These are phyloP conservation scores for Colletotrichum neosansevieriae DNA, from an alignment of 2,329 filamentous ascomycete genomes.

Conservation along the genomic window DNA sequence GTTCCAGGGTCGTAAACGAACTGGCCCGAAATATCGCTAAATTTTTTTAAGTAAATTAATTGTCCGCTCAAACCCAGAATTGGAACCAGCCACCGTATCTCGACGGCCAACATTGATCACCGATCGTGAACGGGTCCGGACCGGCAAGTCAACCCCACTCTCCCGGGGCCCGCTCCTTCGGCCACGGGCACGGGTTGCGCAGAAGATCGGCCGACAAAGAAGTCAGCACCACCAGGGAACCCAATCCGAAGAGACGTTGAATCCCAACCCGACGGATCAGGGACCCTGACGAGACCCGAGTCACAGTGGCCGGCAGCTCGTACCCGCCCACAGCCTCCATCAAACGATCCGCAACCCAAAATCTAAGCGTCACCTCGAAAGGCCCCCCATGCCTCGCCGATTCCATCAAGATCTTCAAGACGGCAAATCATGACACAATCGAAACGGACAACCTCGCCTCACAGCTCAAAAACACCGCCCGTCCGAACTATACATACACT, in stretches of 20 bases:
- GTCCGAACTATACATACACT: constrained; percentile 3
- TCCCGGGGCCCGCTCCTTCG: too few relatives aligned
- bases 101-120: too few relatives aligned
- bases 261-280: not conserved
- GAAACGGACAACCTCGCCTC: not conserved
- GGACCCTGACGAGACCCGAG: not conserved
- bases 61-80: too few relatives aligned
- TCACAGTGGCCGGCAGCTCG: too few relatives aligned
- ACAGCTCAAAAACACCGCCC: not conserved
- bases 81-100: too few relatives aligned
- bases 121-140: not conserved
- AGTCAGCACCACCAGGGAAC: not conserved
- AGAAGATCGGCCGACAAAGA: not conserved
- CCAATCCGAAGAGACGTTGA: not conserved
- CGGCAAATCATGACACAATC: not conserved
- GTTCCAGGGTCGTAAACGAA: too few relatives aligned
- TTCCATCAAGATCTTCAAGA: not conserved
- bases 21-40: not conserved
- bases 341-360: constrained; percentile 1
- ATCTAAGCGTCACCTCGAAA: not conserved
- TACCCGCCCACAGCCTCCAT: not conserved
- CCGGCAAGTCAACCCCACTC: too few relatives aligned
- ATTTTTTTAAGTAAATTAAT: too few relatives aligned
- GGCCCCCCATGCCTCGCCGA: not conserved
- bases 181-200: too few relatives aligned